phyloP scores from a whole-genome alignment of 805 yeast genomes.

The Candida xiaguanensis region DNA sequence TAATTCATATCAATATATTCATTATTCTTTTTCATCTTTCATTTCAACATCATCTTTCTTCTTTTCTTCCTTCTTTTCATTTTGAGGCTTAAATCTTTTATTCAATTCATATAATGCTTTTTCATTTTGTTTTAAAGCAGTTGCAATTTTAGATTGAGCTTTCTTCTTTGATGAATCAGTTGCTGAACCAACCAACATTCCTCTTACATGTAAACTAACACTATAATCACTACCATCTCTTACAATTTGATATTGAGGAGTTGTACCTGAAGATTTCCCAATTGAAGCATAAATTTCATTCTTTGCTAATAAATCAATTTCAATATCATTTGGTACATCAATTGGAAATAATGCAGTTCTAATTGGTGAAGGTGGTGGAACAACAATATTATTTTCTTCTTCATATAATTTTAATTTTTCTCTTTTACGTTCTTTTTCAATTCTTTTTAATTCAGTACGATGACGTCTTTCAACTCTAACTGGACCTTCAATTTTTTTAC shows the following conservation, averaged over 20 bases:
- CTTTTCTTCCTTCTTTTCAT: background rate
- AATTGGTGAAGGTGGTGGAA: constrained; percentile 10
- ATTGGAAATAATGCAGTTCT: constrained; percentile 23
- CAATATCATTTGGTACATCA: constrained; percentile 18
- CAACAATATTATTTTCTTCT: background rate
- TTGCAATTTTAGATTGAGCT: constrained; percentile 40
- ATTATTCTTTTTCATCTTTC: background rate
- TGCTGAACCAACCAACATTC: constrained; percentile 27
- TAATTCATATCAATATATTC: too few relatives aligned
- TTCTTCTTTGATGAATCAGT: constrained; percentile 34
- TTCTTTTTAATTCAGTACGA: constrained; percentile 2
- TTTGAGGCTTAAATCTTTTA: constrained; percentile 2
- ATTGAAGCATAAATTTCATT: constrained; percentile 37
- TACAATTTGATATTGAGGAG: constrained; percentile 31
- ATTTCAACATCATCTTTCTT: background rate
- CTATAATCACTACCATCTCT: constrained; percentile 20
- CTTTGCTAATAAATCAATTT: constrained; percentile 32
- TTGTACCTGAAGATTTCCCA: constrained; percentile 30
- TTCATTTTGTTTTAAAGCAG: constrained; percentile 25
- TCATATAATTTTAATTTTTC: constrained; percentile 3
- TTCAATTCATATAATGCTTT: constrained; percentile 10
- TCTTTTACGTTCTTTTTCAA: constrained; percentile 3
- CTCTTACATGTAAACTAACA: constrained; percentile 29
- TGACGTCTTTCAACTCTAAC: constrained; percentile 7
- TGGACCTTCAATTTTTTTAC: constrained; percentile 12